Evolutionary conservation across 177 flowering plant genomes (phyloP), one percentile per base, ranked within the genome.

Genomic region (Vitis hybrid): DNA sequence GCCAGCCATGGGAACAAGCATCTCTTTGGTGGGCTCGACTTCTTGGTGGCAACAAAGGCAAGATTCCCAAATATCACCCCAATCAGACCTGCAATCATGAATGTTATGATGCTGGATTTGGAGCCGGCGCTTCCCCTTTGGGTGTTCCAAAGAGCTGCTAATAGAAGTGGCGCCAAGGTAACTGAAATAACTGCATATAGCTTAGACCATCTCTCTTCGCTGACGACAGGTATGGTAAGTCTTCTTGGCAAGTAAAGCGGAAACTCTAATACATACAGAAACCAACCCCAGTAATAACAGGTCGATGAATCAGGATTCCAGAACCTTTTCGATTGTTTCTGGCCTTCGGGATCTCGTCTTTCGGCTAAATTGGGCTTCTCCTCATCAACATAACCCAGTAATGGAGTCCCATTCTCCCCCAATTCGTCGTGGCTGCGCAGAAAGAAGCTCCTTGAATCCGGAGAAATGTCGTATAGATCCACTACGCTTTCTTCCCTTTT

Each of bases 211-310:
- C 61, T 66, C 29, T 82, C 83, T 59, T 81, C 82, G 9, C 59
- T 34, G 3, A 81, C 79, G 2, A 77, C 71, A 1, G 89, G 89
- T 1, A 86, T 86, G 0, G 89, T 86, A 57, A 84, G 50, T 51
- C 83, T 74, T 66, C 89, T 80, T 18, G 89, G 89, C 65, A 86
- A 48, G 68, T 73, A 71, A 4, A 86, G 76, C 1, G 89, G 89
- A 50, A 83, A 26, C 52, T 83, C 83, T 52, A 85, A 15, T 4
- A 77, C 16, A 3, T 26, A 54, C 1, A 80, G 15, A 19, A 79
- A 14, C 61, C 50, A 69, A 2, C 54, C 16, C 2, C 76, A 15
- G 65, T 48, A 71, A 29, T 1, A 45, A 39, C 55, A 48, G 16
- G 56, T 14, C 9, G 69, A 13, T 31, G 78, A 34, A n/a, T 67